Percentiles rank a stretch among this genome's conserved stretches.
These are phyloP conservation scores for Endoconidiophora polonica DNA, from an alignment of 2,329 filamentous ascomycete genomes.

Conservation along the genomic window DNA sequence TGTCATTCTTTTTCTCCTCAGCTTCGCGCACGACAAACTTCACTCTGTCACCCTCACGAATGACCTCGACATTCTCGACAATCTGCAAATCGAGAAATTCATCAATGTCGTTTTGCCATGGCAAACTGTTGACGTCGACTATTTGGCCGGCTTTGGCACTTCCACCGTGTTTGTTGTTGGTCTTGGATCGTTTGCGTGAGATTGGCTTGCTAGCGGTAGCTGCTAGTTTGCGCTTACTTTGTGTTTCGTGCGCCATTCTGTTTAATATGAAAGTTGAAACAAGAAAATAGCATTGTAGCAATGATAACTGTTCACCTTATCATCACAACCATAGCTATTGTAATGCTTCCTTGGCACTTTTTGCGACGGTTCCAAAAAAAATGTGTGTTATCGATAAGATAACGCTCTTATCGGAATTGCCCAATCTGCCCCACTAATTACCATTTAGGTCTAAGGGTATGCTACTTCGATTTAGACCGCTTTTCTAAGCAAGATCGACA, in stretches of 20 bases:
- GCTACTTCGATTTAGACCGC: too few relatives aligned
- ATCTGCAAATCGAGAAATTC: slow-evolving; percentile 89
- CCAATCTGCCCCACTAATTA: too few relatives aligned
- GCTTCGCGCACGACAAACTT: slow-evolving; percentile 34
- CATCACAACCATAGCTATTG: too few relatives aligned
- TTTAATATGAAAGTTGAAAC: too few relatives aligned
- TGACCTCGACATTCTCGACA: slow-evolving; percentile 77
- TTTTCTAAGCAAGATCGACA: too few relatives aligned
- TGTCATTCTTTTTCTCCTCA: slow-evolving; percentile 44
- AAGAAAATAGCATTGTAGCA: too few relatives aligned
- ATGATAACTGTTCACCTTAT: too few relatives aligned
- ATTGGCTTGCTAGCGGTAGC: neutral
- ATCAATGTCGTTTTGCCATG: slow-evolving; percentile 66
- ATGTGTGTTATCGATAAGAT: too few relatives aligned
- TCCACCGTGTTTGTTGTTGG: neutral
- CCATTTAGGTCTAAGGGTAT: too few relatives aligned
- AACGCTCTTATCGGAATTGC: too few relatives aligned
- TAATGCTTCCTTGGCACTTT: too few relatives aligned
- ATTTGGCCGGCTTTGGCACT: slow-evolving; percentile 18
- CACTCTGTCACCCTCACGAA: slow-evolving; percentile 44
- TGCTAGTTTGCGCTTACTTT: slow-evolving; percentile 7
- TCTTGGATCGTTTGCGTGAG: slow-evolving; percentile 9
- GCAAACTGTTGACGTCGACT: slow-evolving; percentile 30
- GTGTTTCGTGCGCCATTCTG: slow-evolving; percentile 3
- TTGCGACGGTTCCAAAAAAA: too few relatives aligned